phyloP scores from a whole-genome alignment of 2,329 filamentous ascomycete species.

The Aspergillus chevalieri region DNA sequence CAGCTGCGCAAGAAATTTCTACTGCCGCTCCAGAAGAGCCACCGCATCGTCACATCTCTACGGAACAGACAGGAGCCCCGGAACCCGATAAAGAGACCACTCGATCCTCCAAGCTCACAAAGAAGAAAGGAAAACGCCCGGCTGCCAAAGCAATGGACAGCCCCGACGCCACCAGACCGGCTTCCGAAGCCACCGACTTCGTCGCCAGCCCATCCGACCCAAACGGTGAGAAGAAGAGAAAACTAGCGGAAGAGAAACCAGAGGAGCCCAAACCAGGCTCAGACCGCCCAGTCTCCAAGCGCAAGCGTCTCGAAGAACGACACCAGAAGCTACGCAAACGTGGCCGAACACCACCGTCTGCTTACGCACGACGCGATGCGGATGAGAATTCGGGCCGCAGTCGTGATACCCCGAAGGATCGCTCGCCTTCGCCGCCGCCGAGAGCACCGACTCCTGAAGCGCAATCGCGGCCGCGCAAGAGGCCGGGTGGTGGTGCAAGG shows the following conservation, averaged over 20 bases:
- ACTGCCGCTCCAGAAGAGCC: no score
- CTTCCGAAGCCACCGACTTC: not conserved
- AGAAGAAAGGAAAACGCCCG: not conserved
- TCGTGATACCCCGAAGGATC: conserved; percentile 23
- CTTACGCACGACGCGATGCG: conserved; percentile 35
- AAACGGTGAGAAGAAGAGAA: conserved; percentile 21
- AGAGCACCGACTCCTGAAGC: conserved; percentile 37
- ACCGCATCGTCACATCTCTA: no score
- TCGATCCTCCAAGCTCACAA: not conserved
- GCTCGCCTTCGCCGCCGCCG: conserved; percentile 36
- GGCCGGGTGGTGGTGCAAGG: conserved; percentile 42
- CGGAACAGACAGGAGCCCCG: not conserved
- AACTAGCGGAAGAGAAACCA: conserved; percentile 19
- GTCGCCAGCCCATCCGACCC: no score
- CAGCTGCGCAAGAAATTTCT: no score
- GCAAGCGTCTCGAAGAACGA: conserved; percentile 35
- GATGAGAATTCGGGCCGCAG: conserved; percentile 11
- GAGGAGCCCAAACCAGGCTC: conserved; percentile 16
- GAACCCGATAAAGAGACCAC: not conserved
- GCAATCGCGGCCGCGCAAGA: conserved; percentile 37
- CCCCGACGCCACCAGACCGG: not conserved
- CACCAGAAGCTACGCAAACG: conserved; percentile 32
- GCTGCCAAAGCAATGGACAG: not conserved
- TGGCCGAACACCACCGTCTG: conserved; percentile 32
- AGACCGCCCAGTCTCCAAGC: conserved; percentile 29